Evolutionary conservation across 805 yeast species (phyloP).

Genomic region (Wickerhamomyces sydowiorum): DNA sequence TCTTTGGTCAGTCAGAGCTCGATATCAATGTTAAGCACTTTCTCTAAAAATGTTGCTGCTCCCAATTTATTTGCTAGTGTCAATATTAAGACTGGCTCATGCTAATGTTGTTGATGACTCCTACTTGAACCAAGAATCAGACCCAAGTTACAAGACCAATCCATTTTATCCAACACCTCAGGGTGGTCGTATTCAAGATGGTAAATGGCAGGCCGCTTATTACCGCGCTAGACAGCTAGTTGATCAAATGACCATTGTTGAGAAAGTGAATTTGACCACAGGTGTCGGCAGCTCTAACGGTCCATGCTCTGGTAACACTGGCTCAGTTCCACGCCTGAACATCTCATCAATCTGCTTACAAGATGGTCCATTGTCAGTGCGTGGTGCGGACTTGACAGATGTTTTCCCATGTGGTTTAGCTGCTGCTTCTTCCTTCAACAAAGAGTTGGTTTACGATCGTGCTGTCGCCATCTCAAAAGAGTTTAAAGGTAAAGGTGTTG

Average conservation of each 20-base stretch:
- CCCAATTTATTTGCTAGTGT: neutral
- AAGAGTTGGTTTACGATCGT: conserved; percentile 40
- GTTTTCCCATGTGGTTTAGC: conserved; percentile 51
- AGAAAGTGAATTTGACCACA: conserved; percentile 53
- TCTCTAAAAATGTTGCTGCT: too few species aligned
- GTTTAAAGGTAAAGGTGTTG: conserved; percentile 44
- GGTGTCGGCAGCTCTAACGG: conserved; percentile 55
- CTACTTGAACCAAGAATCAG: neutral
- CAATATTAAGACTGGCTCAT: neutral
- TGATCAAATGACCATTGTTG: conserved; percentile 44
- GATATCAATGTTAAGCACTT: too few species aligned
- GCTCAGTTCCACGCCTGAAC: conserved; percentile 46
- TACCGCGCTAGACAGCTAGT: conserved; percentile 45
- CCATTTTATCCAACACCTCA: conserved; percentile 14
- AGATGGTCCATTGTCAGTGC: conserved; percentile 53
- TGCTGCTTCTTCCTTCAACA: conserved; percentile 48
- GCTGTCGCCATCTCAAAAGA: conserved; percentile 52
- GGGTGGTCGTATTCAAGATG: conserved; percentile 37
- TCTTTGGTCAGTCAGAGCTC: too few species aligned
- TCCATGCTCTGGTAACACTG: conserved; percentile 54
- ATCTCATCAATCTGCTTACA: conserved; percentile 48
- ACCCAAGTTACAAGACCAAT: neutral
- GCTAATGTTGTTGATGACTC: neutral
- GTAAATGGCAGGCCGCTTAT: conserved; percentile 48
- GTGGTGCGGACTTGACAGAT: conserved; percentile 45